These are phyloP conservation scores for Papiliotrema laurentii DNA, from an alignment of 1,284 basidiomycete genomes.

Conservation along the genomic window DNA sequence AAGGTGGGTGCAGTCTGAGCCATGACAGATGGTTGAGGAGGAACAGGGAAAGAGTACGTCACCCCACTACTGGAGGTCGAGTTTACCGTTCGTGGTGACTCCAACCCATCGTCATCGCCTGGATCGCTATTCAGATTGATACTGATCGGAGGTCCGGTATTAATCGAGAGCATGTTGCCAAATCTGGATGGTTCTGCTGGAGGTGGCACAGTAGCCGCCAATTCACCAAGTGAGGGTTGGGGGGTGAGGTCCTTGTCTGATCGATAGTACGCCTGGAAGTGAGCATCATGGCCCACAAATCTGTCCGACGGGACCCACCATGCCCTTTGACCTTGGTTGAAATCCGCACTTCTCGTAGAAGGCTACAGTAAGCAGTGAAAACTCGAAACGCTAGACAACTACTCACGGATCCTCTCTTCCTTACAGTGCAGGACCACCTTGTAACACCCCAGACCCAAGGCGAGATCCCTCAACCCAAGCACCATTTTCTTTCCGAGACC, in stretches of 20 bases:
- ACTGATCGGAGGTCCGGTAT: background rate
- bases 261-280: background rate
- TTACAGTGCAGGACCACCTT: conserved; percentile 96
- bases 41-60: conserved; percentile 5
- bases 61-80: conserved; percentile 2
- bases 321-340: conserved; percentile 13
- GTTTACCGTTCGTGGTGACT: background rate
- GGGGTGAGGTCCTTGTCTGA: background rate
- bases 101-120: background rate
- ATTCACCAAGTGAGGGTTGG: background rate
- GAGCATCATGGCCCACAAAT: background rate
- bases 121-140: background rate
- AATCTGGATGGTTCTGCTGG: background rate
- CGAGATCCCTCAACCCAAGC: conserved; percentile 70
- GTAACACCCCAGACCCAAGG: conserved; percentile 74
- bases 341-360: conserved; percentile 95
- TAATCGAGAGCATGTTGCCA: background rate
- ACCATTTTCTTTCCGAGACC: conserved; percentile 75
- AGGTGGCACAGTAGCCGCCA: background rate
- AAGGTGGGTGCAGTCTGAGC: conserved; percentile 9
- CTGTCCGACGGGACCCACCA: conserved; percentile 7
- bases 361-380: conserved; percentile 52
- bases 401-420: conserved; percentile 81
- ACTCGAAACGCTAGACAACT: background rate
- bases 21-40: background rate